Evolutionary conservation across 805 yeast species (phyloP), one percentile per base, ranked within the genome.

Genomic region (Kluyveromyces lactis): DNA sequence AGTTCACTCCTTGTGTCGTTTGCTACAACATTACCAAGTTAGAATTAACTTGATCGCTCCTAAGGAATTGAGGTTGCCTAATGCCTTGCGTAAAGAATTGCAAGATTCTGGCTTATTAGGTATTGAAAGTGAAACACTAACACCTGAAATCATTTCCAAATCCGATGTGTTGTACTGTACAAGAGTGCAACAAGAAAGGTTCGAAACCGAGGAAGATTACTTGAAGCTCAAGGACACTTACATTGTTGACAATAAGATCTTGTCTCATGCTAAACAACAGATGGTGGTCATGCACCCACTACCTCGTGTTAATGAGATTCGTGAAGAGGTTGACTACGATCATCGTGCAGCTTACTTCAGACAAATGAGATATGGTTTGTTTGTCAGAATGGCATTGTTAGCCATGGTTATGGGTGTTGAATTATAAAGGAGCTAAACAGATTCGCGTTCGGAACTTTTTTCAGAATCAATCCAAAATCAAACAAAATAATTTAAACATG

Each of bases 281-380:
- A 92, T 92, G 97, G 86, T 96, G 64, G 83, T 92, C 48, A 82
- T 92, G 95, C 99, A 92, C 64, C 99, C 99, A 62, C 77, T 92
- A 55, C 99, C 99, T 62, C 84, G 99, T 67, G 89, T 86, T 49
- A 82, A 79, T 56, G 99, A 92, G 69, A 90, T 92, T 53, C 84
- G 84, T 58, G 97, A 89, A 68, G 98, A 92, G 70, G 97, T 92
- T 56, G 99, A 92, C 64, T 92, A 90, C 60, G 99, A 92, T 67
- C 97, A 90, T 66, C 84, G 99, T 66, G 97, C 98, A 49, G 97
- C 98, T 43, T 92, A 92, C 72, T 92, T 92, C 75, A 84, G 99
- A 77, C 97, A 92, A 73, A 92, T 92, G 98, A 83, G 95, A 66
- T 90, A 92, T 62, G 99, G 99, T 46, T 73, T 92, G 63, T 92